Evolutionary conservation across 192 early-diverging fungal species (phyloP).

Genomic region (Coemansia sp.): DNA sequence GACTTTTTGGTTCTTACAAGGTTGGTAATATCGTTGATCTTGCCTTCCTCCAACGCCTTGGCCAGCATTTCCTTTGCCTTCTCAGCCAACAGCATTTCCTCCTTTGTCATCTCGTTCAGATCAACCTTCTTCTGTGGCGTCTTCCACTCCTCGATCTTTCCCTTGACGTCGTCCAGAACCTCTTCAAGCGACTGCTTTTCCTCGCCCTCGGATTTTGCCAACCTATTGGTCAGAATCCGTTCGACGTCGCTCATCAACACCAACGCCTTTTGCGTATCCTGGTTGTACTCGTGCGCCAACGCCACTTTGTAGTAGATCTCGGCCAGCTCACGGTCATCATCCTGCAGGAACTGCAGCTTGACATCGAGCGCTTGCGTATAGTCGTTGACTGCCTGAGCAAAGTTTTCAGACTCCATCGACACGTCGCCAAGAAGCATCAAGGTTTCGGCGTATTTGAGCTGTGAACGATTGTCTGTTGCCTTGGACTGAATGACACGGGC

Average conservation of each 20-base stretch:
- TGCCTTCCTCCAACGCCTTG: conserved; percentile 45
- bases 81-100: conserved; percentile 35
- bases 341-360: conserved; percentile 34
- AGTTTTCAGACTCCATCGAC: conserved; percentile 78
- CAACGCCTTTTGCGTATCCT: conserved; percentile 35
- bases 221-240: conserved; percentile 36
- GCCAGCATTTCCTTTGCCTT: conserved; percentile 44
- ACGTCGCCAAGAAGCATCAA: conserved; percentile 77
- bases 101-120: conserved; percentile 20
- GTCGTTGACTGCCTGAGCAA: conserved; percentile 52
- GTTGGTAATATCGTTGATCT: conserved; percentile 40
- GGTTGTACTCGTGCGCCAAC: conserved; percentile 52
- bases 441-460: conserved; percentile 65
- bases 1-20: conserved; percentile 27
- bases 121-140: conserved; percentile 28
- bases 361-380: conserved; percentile 37
- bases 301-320: conserved; percentile 57
- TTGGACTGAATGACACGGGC: conserved; percentile 80
- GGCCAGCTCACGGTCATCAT: conserved; percentile 50
- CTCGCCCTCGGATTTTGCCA: conserved; percentile 14
- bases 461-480: conserved; percentile 57
- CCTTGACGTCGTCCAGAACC: conserved; percentile 41
- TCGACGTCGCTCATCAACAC: conserved; percentile 49
- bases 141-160: conserved; percentile 53
- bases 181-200: conserved; percentile 36